phyloP scores from a whole-genome alignment of 2,329 filamentous ascomycete genomes.

The Monilinia vaccinii-corymbosi region DNA sequence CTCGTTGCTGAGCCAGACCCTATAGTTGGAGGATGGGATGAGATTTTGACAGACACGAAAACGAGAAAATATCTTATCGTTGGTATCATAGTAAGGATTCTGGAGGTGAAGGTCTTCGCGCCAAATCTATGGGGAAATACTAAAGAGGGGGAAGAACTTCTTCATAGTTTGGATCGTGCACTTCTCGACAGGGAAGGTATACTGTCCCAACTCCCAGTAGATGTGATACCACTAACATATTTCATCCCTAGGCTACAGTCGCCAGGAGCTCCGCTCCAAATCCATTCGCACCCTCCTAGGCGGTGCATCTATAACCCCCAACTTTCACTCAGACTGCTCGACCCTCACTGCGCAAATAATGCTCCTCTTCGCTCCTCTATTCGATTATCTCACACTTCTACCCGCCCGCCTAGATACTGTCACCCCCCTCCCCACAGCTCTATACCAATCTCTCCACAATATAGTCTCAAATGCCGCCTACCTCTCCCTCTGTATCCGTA shows the following conservation, averaged over 20 bases:
- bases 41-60: constrained; percentile 16
- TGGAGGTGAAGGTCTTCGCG: constrained; percentile 22
- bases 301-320: constrained; percentile 12
- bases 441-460: constrained; percentile 24
- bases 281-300: constrained; percentile 18
- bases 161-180: constrained; percentile 19
- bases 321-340: constrained; percentile 37
- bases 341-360: constrained; percentile 43
- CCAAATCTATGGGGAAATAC: constrained; percentile 21
- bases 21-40: constrained; percentile 19
- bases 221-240: constrained; percentile 2
- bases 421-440: constrained; percentile 5
- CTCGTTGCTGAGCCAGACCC: constrained; percentile 21
- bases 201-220: neutral
- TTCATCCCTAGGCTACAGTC: constrained; percentile 17
- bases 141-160: constrained; percentile 16
- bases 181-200: constrained; percentile 21
- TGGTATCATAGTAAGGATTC: constrained; percentile 18
- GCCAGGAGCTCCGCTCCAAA: constrained; percentile 17
- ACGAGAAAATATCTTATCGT: constrained; percentile 22
- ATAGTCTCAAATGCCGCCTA: constrained; percentile 23
- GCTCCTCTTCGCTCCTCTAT: constrained; percentile 25
- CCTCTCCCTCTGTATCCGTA: constrained; percentile 18
- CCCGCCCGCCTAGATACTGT: neutral
- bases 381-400: constrained; percentile 17